These are phyloP conservation scores for Glycine latifolia DNA, from an alignment of 306 rosid genomes.

Conservation along the genomic window DNA sequence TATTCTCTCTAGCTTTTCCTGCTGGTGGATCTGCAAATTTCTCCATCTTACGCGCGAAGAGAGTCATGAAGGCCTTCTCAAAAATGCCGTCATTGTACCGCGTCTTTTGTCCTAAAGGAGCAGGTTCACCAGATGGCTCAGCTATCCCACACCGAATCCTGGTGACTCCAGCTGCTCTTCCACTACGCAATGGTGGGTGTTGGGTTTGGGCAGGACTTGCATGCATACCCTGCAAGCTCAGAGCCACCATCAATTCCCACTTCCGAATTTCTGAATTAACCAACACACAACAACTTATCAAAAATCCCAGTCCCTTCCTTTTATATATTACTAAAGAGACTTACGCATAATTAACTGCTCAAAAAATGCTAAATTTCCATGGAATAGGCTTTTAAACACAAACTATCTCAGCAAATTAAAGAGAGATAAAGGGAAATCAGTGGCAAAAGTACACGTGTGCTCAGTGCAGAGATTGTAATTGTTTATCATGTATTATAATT, in stretches of 20 bases:
- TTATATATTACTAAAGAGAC: no score
- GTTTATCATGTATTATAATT: no score
- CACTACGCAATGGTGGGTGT: conserved; percentile 1
- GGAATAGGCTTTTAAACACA: no score
- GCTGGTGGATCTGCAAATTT: conserved; percentile 52
- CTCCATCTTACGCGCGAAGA: conserved; percentile 84
- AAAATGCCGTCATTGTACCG: conserved; percentile 77
- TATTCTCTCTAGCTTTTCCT: conserved; percentile 22
- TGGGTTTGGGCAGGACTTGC: conserved; percentile 30
- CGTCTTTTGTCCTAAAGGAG: conserved; percentile 85
- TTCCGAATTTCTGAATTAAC: no score
- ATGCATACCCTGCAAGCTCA: conserved; percentile 51
- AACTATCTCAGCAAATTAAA: no score
- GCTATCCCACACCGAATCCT: conserved; percentile 74
- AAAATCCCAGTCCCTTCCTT: no score
- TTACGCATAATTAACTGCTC: no score
- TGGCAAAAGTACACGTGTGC: no score
- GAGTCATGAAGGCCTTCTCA: conserved; percentile 80
- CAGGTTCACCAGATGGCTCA: conserved; percentile 83
- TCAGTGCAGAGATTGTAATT: no score
- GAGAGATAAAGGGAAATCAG: no score
- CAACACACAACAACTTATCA: neutral
- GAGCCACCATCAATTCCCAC: conserved; percentile 49
- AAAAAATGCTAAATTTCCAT: no score
- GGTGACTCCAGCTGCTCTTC: neutral